These are phyloP conservation scores for Parastagonospora nodorum DNA, from an alignment of 2,329 filamentous ascomycete genomes.

Conservation along the genomic window DNA sequence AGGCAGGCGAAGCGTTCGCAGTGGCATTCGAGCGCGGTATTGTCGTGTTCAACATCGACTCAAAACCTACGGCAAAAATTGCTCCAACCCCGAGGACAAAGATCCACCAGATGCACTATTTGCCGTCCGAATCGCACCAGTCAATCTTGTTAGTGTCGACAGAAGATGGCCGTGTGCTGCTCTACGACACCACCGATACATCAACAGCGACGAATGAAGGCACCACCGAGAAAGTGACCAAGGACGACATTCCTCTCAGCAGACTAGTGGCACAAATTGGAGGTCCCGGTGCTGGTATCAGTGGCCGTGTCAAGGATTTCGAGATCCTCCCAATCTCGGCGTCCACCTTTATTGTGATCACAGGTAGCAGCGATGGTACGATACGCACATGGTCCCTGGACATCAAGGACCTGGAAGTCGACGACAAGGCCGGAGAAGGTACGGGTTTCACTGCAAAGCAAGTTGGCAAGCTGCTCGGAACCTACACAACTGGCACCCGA, in stretches of 20 bases:
- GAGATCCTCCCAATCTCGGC: constrained; percentile 60
- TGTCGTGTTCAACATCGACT: constrained; percentile 87
- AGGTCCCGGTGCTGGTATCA: constrained; percentile 69
- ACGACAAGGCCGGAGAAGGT: constrained; percentile 13
- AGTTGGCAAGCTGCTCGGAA: constrained; percentile 72
- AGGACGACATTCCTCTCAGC: constrained; percentile 62
- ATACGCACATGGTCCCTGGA: constrained; percentile 76
- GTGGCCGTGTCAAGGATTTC: constrained; percentile 87
- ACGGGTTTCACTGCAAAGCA: constrained; percentile 46
- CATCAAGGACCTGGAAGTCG: constrained; percentile 26
- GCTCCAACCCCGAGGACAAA: constrained; percentile 73
- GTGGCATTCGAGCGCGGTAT: constrained; percentile 87
- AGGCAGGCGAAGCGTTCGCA: constrained; percentile 78
- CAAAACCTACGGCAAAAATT: constrained; percentile 75
- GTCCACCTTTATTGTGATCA: constrained; percentile 61
- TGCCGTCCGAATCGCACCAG: constrained; percentile 57
- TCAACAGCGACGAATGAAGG: constrained; percentile 34
- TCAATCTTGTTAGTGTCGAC: constrained; percentile 78
- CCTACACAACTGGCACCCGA: constrained; percentile 82
- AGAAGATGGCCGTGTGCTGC: constrained; percentile 84
- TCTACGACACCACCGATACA: constrained; percentile 73
- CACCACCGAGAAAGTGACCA: constrained; percentile 42
- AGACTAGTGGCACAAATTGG: constrained; percentile 75
- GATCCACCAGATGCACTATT: constrained; percentile 79
- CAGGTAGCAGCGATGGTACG: constrained; percentile 83